Evolutionary conservation across 495 filamentous ascomycete genomes (phyloP), one percentile per base, ranked within the genome.

Genomic region (Penicillium subrubescens): DNA sequence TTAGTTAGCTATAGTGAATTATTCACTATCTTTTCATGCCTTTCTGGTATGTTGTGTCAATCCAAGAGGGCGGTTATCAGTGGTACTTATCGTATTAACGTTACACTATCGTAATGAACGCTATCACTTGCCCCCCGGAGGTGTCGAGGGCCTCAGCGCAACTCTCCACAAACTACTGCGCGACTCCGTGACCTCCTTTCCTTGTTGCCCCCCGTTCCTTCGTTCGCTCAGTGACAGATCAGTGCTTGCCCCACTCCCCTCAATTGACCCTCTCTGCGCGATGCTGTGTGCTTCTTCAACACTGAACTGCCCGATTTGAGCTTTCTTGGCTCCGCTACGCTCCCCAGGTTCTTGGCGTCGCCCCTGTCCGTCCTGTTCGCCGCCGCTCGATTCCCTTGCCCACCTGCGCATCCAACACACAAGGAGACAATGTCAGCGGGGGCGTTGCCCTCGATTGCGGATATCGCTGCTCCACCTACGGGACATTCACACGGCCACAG

Each of bases 381-480:
- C 51, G 52, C 60, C 39, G 46, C 43, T 48, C 14, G 39, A 56
- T 27, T 63, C 63, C 62, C 58, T 43, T 55, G 35, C 59, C 63
- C 57, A 34, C 21, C 54, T 55, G 60, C 57, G 66, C 59, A 62
- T 48, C 46, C 35, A 19, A 51, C 51, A 62, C 29, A 50, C 57
- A 35, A 48, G 50, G n/a, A 63, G 64, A 78, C 31, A 60, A 82
- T 82, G 80, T 79, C 77, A 56, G 74, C 73, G 65, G 77, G 75
- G 68, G 60, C 69, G 56, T 64, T 73, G 63, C 71, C 71, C 59
- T 71, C 70, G 60, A 70, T 58, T 52, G 71, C 71, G 73, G 73
- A 79, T 64, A 64, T 72, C 35, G 65, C 73, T 51, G 65, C 74
- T 54, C 64, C 67, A 25, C 65, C 69, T 41, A 68, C 69, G 66